phyloP scores from a whole-genome alignment of 352 stramenopile genomes.

The Bremia lactucae region DNA sequence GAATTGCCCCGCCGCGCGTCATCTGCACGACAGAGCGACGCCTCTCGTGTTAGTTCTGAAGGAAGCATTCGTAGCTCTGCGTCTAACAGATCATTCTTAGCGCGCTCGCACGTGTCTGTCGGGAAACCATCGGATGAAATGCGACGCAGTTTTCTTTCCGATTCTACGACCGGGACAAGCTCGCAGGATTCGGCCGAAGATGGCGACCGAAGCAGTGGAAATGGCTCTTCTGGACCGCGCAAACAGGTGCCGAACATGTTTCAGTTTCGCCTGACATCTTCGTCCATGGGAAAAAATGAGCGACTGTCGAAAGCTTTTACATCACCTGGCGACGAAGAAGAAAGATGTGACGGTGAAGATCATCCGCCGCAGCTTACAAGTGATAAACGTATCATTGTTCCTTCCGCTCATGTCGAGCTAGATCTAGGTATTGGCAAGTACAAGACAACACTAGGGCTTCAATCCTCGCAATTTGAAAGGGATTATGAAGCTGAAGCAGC shows the following conservation, averaged over 20 bases:
- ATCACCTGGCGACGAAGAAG: constrained; percentile 25
- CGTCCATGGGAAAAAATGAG: constrained; percentile 28
- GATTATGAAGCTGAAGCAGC: constrained; percentile 26
- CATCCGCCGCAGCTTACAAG: constrained; percentile 19
- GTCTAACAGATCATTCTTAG: constrained; percentile 21
- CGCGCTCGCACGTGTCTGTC: constrained; percentile 11
- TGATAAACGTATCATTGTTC: constrained; percentile 15
- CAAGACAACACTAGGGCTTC: constrained; percentile 24
- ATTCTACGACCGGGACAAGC: constrained; percentile 19
- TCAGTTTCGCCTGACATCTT: constrained; percentile 37
- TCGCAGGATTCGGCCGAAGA: constrained; percentile 24
- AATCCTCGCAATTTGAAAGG: constrained; percentile 5
- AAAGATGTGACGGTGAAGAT: constrained; percentile 25
- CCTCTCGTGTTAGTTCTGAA: constrained; percentile 21
- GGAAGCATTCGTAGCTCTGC: constrained; percentile 19
- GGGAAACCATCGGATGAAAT: constrained; percentile 23
- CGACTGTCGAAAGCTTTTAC: constrained; percentile 28
- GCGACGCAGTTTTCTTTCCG: constrained; percentile 26
- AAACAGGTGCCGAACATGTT: constrained; percentile 52
- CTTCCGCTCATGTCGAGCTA: constrained; percentile 18
- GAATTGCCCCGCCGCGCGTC: constrained; percentile 40
- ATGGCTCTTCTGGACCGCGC: constrained; percentile 19
- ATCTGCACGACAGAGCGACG: constrained; percentile 24
- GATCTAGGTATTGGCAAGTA: constrained; percentile 53
- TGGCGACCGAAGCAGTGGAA: constrained; percentile 21